These are phyloP conservation scores for Caloboletus firmus DNA, from an alignment of 1,284 basidiomycete species.

Conservation along the genomic window DNA sequence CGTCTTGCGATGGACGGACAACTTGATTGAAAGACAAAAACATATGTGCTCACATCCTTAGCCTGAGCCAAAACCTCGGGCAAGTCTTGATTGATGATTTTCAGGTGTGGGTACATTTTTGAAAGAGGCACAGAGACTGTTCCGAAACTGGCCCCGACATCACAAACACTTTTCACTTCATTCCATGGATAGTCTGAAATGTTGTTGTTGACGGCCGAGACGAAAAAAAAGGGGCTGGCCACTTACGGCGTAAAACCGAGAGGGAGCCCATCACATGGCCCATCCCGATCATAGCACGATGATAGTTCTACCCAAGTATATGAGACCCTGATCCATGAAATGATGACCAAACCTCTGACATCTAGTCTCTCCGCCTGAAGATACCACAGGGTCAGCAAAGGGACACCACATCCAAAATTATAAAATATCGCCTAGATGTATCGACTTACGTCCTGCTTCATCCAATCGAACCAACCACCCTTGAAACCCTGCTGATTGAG, in stretches of 20 bases:
- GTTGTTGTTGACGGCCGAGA: background rate
- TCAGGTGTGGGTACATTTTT: constrained; percentile 42
- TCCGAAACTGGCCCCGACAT: constrained; percentile 51
- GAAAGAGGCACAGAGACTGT: constrained; percentile 43
- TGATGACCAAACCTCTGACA: constrained; percentile 5
- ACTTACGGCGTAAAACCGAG: constrained; percentile 30
- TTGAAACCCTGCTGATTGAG: constrained; percentile 18
- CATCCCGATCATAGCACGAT: constrained; percentile 26
- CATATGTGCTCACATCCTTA: constrained; percentile 18
- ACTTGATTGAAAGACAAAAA: background rate
- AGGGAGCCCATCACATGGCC: constrained; percentile 20
- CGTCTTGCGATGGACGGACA: background rate
- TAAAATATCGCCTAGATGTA: background rate
- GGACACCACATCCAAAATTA: background rate
- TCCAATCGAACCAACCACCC: constrained; percentile 27
- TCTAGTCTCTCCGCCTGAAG: constrained; percentile 21
- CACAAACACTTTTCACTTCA: constrained; percentile 44
- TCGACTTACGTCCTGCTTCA: constrained; percentile 21
- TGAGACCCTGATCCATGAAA: background rate
- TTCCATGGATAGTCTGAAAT: constrained; percentile 46
- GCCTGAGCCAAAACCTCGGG: constrained; percentile 40
- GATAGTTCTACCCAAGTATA: constrained; percentile 15
- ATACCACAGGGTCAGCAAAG: background rate
- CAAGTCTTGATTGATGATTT: constrained; percentile 47
- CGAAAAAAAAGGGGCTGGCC: background rate